A percentile compares a stretch with the other conserved stretches of the same genome.
These are phyloP conservation scores for Prunus campanulata DNA, from an alignment of 306 rosid species.

Conservation along the genomic window DNA sequence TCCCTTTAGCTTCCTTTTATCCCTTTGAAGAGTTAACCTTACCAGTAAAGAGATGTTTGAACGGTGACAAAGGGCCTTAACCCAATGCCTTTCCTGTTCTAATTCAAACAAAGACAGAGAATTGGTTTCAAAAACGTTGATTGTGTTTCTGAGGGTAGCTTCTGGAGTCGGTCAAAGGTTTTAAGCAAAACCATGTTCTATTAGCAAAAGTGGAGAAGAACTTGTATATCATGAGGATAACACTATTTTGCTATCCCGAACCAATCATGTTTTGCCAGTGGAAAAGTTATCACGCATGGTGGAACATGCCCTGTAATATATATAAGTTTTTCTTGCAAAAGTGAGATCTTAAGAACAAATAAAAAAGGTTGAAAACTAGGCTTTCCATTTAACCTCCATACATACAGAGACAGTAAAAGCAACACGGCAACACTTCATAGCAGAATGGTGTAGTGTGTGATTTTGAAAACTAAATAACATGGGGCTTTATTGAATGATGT, in stretches of 20 bases:
- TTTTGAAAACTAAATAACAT: neutral
- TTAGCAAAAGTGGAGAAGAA: neutral
- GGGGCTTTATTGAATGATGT: neutral
- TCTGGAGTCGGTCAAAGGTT: neutral
- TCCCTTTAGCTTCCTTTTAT: constrained; percentile 11
- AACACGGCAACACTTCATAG: neutral
- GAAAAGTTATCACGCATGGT: rapidly evolving
- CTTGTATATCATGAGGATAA: too few species aligned
- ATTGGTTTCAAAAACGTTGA: neutral
- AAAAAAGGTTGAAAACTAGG: neutral
- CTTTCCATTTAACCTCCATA: neutral
- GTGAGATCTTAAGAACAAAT: neutral
- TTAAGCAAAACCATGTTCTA: constrained; percentile 9
- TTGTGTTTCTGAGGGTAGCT: neutral
- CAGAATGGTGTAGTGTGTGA: neutral
- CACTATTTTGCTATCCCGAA: too few species aligned
- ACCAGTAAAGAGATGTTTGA: constrained; percentile 36
- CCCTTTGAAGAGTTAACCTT: constrained; percentile 44
- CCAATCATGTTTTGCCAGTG: too few species aligned
- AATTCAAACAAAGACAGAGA: constrained; percentile 22
- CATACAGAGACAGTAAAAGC: neutral
- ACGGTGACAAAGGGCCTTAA: constrained; percentile 20
- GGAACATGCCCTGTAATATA: too few species aligned
- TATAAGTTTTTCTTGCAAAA: too few species aligned
- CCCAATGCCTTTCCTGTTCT: constrained; percentile 24